phyloP scores from a whole-genome alignment of 1,139 yeast genomes.

The Casaregolazyma lundiana region DNA sequence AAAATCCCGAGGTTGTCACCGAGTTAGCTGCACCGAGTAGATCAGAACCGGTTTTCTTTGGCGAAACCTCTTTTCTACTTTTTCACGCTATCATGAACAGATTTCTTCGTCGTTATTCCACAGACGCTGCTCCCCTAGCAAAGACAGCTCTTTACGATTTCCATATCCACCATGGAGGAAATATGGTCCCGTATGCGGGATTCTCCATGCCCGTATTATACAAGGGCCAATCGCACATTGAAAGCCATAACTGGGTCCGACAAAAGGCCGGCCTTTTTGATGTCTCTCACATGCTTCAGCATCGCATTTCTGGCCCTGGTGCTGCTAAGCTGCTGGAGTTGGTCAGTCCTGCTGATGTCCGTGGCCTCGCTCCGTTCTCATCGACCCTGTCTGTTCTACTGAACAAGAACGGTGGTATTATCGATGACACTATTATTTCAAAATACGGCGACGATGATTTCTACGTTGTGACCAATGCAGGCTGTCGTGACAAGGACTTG shows the following conservation, averaged over 20 bases:
- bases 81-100: not conserved
- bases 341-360: constrained; percentile 81
- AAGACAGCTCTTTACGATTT: constrained; percentile 81
- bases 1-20: too few species aligned
- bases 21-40: not conserved
- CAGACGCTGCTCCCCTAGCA: constrained; percentile 27
- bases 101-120: constrained; percentile 16
- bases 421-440: constrained; percentile 88
- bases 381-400: constrained; percentile 77
- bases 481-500: constrained; percentile 79
- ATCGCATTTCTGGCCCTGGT: constrained; percentile 63
- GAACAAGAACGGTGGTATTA: constrained; percentile 68
- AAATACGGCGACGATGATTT: constrained; percentile 72
- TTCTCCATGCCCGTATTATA: constrained; percentile 91
- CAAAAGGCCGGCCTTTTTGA: constrained; percentile 84
- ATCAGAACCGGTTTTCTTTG: not conserved
- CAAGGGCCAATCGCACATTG: constrained; percentile 76
- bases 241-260: constrained; percentile 94
- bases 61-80: not conserved
- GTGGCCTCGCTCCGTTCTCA: constrained; percentile 48
- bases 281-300: constrained; percentile 97
- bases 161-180: constrained; percentile 75
- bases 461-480: constrained; percentile 96
- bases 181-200: constrained; percentile 94
- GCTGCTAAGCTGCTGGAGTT: constrained; percentile 68